Percentiles rank a stretch among this genome's conserved stretches.
These are phyloP conservation scores for Prinsepia uniflora DNA, from an alignment of 306 rosid genomes.

Conservation along the genomic window DNA sequence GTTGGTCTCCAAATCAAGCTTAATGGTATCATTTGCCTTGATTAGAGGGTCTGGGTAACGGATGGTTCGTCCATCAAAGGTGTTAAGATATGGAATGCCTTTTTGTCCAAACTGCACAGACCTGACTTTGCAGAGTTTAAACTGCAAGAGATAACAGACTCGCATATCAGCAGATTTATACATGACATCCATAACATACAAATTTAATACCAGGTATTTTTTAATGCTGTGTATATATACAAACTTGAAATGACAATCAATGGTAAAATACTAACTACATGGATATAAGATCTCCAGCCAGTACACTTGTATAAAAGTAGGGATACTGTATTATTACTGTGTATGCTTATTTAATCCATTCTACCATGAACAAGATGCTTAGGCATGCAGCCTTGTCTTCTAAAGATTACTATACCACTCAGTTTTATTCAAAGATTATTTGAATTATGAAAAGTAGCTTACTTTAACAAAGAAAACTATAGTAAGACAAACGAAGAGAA, in stretches of 20 bases:
- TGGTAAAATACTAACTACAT: background rate
- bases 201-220: background rate
- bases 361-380: background rate
- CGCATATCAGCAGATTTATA: background rate
- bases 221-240: no score
- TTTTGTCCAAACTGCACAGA: slow-evolving; percentile 79
- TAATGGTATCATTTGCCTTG: slow-evolving; percentile 70
- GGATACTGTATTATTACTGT: background rate
- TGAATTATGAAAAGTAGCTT: background rate
- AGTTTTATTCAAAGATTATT: background rate
- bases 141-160: slow-evolving; percentile 36
- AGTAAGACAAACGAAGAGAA: background rate
- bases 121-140: slow-evolving; percentile 77
- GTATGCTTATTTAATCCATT: background rate
- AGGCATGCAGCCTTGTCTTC: background rate
- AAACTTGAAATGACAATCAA: background rate
- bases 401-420: background rate
- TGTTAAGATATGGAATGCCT: slow-evolving; percentile 75
- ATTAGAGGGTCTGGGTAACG: slow-evolving; percentile 85
- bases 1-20: slow-evolving; percentile 62
- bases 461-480: background rate
- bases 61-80: slow-evolving; percentile 75
- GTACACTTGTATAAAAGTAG: background rate
- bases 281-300: background rate
- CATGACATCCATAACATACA: background rate